These are phyloP conservation scores for Ophiobolus disseminans DNA, from an alignment of 2,329 filamentous ascomycete genomes.

Conservation along the genomic window DNA sequence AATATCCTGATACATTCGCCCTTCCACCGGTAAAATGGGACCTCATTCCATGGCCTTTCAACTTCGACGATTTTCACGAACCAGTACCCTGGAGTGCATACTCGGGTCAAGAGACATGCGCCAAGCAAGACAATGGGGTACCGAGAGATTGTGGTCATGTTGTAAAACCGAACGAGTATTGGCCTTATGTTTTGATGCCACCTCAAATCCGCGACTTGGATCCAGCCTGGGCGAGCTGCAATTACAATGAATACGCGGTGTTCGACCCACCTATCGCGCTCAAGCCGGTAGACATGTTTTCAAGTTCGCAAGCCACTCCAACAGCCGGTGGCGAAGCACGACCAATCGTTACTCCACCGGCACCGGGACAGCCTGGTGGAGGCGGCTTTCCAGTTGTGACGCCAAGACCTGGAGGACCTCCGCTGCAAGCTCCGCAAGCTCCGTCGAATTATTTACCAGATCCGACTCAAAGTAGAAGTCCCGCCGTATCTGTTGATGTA, in stretches of 20 bases:
- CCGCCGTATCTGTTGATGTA: neutral
- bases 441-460: neutral
- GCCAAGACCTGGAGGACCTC: slow-evolving; percentile 1
- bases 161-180: slow-evolving; percentile 18
- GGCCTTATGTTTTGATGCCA: slow-evolving; percentile 23
- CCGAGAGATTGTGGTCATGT: slow-evolving; percentile 5
- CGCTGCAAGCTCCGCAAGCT: neutral
- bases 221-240: slow-evolving; percentile 19
- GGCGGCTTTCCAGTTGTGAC: slow-evolving; percentile 4
- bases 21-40: slow-evolving; percentile 6
- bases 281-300: slow-evolving; percentile 11
- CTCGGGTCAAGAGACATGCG: slow-evolving; percentile 2
- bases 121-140: neutral
- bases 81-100: slow-evolving; percentile 19
- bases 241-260: slow-evolving; percentile 12
- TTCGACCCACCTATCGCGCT: slow-evolving; percentile 25
- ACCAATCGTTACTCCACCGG: slow-evolving; percentile 4
- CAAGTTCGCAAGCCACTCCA: slow-evolving; percentile 7
- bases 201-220: slow-evolving; percentile 22
- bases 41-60: slow-evolving; percentile 12
- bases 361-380: slow-evolving; percentile 13
- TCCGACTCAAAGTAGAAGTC: neutral
- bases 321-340: slow-evolving; percentile 4
- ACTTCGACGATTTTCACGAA: slow-evolving; percentile 23
- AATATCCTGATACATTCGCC: slow-evolving; percentile 15